A percentile compares a stretch with the other conserved stretches of the same genome.
These are phyloP conservation scores for Coleophoma cylindrospora DNA, from an alignment of 2,329 filamentous ascomycete genomes.

Conservation along the genomic window DNA sequence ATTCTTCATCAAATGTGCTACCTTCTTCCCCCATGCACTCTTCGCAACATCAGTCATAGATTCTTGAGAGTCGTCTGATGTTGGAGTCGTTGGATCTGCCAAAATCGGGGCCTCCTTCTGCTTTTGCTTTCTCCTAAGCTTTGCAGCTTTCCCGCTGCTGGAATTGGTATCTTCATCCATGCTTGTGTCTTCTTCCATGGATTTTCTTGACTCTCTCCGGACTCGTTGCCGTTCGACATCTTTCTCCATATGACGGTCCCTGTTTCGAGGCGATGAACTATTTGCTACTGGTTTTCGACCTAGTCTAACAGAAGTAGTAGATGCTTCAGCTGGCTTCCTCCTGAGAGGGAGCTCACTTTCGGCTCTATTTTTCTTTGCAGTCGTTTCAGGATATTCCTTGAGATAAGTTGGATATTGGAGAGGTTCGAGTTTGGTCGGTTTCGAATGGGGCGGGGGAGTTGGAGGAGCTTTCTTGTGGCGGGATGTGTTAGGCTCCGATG, in stretches of 20 bases:
- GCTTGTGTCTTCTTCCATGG: constrained; percentile 19
- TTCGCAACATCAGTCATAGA: constrained; percentile 36
- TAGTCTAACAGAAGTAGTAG: constrained; percentile 9
- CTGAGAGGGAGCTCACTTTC: constrained; percentile 23
- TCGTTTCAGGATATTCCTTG: constrained; percentile 29
- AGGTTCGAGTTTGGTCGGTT: constrained; percentile 30
- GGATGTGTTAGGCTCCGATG: constrained; percentile 15
- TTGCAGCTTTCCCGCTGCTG: constrained; percentile 16
- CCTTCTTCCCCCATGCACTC: constrained; percentile 54
- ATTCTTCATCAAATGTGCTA: constrained; percentile 65
- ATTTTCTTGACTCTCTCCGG: constrained; percentile 13
- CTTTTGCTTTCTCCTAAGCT: constrained; percentile 23
- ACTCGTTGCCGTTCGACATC: constrained; percentile 17
- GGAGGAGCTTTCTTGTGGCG: constrained; percentile 22
- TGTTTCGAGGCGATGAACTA: constrained; percentile 24
- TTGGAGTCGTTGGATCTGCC: constrained; percentile 34
- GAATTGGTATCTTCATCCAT: constrained; percentile 24
- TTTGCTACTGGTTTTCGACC: constrained; percentile 28
- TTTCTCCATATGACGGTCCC: constrained; percentile 18
- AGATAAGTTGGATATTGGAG: constrained; percentile 28
- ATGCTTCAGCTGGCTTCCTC: constrained; percentile 17
- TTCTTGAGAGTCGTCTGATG: constrained; percentile 40
- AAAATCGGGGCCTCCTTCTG: constrained; percentile 27
- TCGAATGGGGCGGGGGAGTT: constrained; percentile 16
- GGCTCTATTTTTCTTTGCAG: constrained; percentile 17